These are phyloP conservation scores for Talaromyces albobiverticillius DNA, from an alignment of 2,329 filamentous ascomycete species.

Conservation along the genomic window DNA sequence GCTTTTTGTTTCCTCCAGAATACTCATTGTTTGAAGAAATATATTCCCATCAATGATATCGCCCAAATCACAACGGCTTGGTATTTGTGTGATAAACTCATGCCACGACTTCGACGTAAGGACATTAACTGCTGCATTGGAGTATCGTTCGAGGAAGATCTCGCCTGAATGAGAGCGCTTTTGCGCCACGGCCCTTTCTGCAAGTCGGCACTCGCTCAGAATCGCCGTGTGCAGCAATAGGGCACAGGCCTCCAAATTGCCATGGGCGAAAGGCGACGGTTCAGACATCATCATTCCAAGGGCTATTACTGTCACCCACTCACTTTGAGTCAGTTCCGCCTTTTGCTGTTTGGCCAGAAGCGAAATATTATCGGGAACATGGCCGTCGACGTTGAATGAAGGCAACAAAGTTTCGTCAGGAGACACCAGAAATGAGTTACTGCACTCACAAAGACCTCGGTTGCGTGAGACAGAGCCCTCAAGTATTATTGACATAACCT, in stretches of 20 bases:
- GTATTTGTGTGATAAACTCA: slow-evolving; percentile 21
- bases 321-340: slow-evolving; percentile 20
- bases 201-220: slow-evolving; percentile 20
- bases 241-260: slow-evolving; percentile 9
- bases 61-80: slow-evolving; percentile 44
- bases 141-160: slow-evolving; percentile 34
- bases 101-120: slow-evolving; percentile 38
- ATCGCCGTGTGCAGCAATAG: slow-evolving; percentile 23
- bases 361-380: not conserved
- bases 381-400: not conserved
- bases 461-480: not conserved
- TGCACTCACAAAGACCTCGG: not conserved
- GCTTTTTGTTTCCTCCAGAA: slow-evolving; percentile 4
- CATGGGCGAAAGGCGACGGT: not conserved
- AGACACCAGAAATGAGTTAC: not conserved
- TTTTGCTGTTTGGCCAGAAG: slow-evolving; percentile 2
- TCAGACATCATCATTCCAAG: slow-evolving; percentile 18
- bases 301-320: slow-evolving; percentile 19
- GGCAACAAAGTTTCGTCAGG: not conserved
- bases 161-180: not conserved
- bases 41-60: slow-evolving; percentile 58
- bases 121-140: slow-evolving; percentile 32
- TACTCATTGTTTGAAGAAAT: slow-evolving; percentile 23
- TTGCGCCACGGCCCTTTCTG: slow-evolving; percentile 16
- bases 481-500: slow-evolving; percentile 8